These are phyloP conservation scores for Plenodomus biglobosus DNA, from an alignment of 2,329 filamentous ascomycete genomes.

Conservation along the genomic window DNA sequence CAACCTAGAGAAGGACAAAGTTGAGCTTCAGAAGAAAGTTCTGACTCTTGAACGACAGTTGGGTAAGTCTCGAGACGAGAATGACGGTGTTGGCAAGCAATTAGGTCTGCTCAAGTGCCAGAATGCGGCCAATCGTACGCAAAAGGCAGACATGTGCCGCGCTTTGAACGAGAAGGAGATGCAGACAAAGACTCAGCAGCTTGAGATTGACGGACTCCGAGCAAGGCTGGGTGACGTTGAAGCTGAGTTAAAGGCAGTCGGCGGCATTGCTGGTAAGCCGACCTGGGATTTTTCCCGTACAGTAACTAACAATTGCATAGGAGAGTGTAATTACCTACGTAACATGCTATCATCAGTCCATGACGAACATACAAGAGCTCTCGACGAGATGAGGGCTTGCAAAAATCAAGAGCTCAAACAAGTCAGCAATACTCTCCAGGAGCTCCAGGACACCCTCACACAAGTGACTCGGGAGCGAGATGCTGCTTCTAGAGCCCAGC, in stretches of 20 bases:
- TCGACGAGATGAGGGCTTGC: conserved; percentile 2
- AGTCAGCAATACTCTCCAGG: not conserved
- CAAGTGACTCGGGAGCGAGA: conserved; percentile 4
- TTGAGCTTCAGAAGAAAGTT: conserved; percentile 6
- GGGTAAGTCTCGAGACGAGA: not conserved
- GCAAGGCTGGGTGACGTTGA: conserved; percentile 1
- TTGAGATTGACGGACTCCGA: conserved; percentile 11
- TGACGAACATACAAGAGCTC: not conserved
- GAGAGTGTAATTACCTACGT: conserved; percentile 13
- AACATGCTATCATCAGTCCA: not conserved
- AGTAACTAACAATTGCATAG: not conserved
- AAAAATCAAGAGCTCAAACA: not conserved
- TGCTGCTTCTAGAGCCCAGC: not conserved
- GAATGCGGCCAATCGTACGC: conserved; percentile 17
- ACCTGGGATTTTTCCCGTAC: not conserved
- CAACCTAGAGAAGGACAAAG: conserved; percentile 4
- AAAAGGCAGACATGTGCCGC: conserved; percentile 21
- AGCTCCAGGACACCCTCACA: not conserved
- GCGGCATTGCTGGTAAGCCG: not conserved
- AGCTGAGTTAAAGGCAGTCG: not conserved
- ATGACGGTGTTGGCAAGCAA: conserved; percentile 3
- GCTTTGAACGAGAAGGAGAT: conserved; percentile 18
- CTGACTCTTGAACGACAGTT: not conserved
- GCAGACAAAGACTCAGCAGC: conserved; percentile 17
- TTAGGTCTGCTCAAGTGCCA: conserved; percentile 20